phyloP scores from a whole-genome alignment of 1,284 basidiomycete species.

The Ustilago vetiveriae region DNA sequence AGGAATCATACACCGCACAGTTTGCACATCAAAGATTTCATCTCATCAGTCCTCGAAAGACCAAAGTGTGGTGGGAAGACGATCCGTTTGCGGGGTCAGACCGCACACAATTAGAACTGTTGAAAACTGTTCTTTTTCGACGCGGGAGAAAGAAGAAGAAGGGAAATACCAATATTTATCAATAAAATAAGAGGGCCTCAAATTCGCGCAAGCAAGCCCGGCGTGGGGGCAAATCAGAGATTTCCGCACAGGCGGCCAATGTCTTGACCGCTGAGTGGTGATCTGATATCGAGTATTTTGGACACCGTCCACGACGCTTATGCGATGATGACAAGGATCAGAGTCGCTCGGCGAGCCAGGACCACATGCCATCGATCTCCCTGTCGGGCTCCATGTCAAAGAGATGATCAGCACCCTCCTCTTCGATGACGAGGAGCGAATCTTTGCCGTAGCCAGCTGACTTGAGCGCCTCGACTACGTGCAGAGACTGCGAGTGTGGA shows the following conservation, averaged over 20 bases:
- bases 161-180: no score
- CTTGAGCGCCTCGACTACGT: conserved; percentile 42
- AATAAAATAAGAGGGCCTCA: no score
- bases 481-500: conserved; percentile 43
- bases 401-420: conserved; percentile 41
- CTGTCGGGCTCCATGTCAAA: conserved; percentile 44
- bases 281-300: no score
- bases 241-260: neutral
- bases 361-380: conserved; percentile 35
- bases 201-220: no score
- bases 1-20: no score
- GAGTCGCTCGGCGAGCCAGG: conserved; percentile 26
- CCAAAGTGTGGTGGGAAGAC: neutral
- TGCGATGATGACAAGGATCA: neutral
- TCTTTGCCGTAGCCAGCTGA: conserved; percentile 20
- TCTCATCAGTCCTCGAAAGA: no score
- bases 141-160: neutral
- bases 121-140: no score
- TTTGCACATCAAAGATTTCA: no score
- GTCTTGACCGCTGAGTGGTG: no score
- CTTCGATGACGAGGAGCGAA: conserved; percentile 20
- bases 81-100: conserved; percentile 1
- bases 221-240: neutral
- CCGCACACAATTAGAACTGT: no score
- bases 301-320: no score